Percentiles rank a stretch among this genome's conserved stretches.
Evolutionary conservation across 2,329 filamentous ascomycete species (phyloP).

Genomic region (Botrytis aclada): DNA sequence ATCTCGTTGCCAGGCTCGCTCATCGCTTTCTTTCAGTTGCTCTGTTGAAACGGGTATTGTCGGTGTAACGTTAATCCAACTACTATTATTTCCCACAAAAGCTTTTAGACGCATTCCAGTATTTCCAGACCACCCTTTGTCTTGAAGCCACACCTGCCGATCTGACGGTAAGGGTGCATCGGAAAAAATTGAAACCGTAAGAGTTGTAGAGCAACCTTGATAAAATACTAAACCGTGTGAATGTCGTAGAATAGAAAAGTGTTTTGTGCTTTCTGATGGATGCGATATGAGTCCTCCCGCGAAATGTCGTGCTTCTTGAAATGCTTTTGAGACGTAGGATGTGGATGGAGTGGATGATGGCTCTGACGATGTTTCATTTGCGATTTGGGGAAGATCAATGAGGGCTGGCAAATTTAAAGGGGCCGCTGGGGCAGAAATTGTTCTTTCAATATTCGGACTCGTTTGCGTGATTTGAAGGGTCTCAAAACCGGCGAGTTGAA

Average conservation of each 20-base stretch:
- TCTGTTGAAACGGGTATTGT: slow-evolving; percentile 44
- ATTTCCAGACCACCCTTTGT: slow-evolving; percentile 65
- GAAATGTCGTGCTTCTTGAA: slow-evolving; percentile 59
- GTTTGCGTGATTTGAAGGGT: neutral
- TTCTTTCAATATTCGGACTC: neutral
- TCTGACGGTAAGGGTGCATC: slow-evolving; percentile 54
- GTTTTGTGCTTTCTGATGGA: slow-evolving; percentile 61
- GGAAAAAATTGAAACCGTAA: slow-evolving; percentile 63
- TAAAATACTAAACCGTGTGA: slow-evolving; percentile 64
- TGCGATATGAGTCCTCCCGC: slow-evolving; percentile 62
- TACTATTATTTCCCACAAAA: slow-evolving; percentile 54
- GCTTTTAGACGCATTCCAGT: slow-evolving; percentile 66
- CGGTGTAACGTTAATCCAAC: slow-evolving; percentile 69
- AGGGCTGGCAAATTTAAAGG: neutral
- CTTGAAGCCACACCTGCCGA: slow-evolving; percentile 65
- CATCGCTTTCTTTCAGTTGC: slow-evolving; percentile 54
- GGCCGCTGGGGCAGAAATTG: neutral
- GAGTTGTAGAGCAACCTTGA: slow-evolving; percentile 59
- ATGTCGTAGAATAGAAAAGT: slow-evolving; percentile 65
- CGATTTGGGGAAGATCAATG: neutral
- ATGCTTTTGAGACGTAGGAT: slow-evolving; percentile 29
- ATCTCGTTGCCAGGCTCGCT: slow-evolving; percentile 66
- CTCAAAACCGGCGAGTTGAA: neutral
- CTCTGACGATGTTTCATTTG: neutral
- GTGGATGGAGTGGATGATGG: slow-evolving; percentile 10